These are phyloP conservation scores for Manihot esculenta DNA, from an alignment of 441 rosid genomes.

Conservation along the genomic window DNA sequence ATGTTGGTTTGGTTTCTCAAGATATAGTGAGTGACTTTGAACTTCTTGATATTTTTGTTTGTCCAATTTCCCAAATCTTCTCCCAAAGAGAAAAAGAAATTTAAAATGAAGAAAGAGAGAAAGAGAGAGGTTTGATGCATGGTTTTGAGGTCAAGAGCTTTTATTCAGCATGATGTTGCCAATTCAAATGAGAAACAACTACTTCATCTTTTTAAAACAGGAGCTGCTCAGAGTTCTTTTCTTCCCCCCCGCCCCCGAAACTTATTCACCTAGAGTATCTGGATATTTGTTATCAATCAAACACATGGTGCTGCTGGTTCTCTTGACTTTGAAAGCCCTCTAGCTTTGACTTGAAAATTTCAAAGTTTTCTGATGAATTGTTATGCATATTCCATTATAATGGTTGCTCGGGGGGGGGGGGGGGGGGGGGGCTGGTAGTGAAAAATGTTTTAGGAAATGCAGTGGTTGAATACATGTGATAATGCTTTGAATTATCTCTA, in stretches of 20 bases:
- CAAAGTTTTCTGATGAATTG: not conserved
- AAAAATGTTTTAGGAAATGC: not conserved
- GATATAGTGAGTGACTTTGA: constrained; percentile 58
- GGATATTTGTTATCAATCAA: not conserved
- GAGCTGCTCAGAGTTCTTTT: not conserved
- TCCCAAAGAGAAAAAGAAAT: not conserved
- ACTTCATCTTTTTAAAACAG: not conserved
- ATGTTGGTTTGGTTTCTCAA: constrained; percentile 91
- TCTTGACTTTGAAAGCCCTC: not conserved
- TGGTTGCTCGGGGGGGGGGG: not conserved
- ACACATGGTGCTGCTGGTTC: not conserved
- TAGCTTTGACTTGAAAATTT: not conserved
- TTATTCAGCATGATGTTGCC: not conserved
- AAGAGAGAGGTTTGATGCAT: not conserved
- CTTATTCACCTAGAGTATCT: not conserved
- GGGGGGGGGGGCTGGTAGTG: too few relatives aligned
- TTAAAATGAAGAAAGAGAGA: not conserved
- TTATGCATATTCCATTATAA: not conserved
- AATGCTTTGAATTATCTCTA: constrained; percentile 8
- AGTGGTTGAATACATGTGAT: not conserved
- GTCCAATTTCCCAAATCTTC: not conserved
- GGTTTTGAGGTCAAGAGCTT: not conserved
- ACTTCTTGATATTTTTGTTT: not conserved
- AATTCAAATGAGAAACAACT: not conserved
- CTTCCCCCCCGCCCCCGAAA: not conserved